Evolutionary conservation across 1,284 basidiomycete species (phyloP), one percentile per base, ranked within the genome.

Genomic region (Ustilago shanxiensis): DNA sequence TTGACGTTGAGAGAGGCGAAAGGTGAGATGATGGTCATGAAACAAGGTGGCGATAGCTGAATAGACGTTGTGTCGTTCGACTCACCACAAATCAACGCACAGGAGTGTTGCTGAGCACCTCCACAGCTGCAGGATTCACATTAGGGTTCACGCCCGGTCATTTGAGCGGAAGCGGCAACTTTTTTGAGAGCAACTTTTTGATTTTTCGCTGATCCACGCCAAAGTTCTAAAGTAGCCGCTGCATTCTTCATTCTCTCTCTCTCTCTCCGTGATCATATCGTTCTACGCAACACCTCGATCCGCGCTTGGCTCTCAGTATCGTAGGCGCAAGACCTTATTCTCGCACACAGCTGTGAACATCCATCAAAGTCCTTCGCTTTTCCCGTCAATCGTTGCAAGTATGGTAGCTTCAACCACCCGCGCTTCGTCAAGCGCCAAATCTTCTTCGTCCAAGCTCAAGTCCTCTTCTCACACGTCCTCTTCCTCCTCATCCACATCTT

Each of bases 221-320:
- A 37, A 14, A 14, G 35, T 37, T 37, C 35, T 41, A 63, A 63
- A 63, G 61, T 63, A 63, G 59, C 59, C 59, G 50, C 50, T 60
- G 37, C 39, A 33, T 4, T 4, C 26, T 39, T 11, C 31, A 22
- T 39, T 18, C 45, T 29, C 29, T 6, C 35, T 29, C 29, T 6
- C 35, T 37, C 37, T 7, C 35, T 14, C 5, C 26, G 33, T 26
- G 2, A 22, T n/a, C 39, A 31, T n/a, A 10, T 35, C 29, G 16
- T 8, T 52, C 31, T 52, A n/a, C 35, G 14, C 9, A 16, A 28
- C 33, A 54, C 22, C 35, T 45, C 3, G 16, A 45, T n/a, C 24
- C 0, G 37, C 11, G 24, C 22, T 22, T 20, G 2, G 24, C 24
- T 18, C 37, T 41, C 50, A 33, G 13, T 2, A 20, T 20, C 50